phyloP scores from a whole-genome alignment of 139 green algal genomes.

The Tetradesmus lagerheimii region DNA sequence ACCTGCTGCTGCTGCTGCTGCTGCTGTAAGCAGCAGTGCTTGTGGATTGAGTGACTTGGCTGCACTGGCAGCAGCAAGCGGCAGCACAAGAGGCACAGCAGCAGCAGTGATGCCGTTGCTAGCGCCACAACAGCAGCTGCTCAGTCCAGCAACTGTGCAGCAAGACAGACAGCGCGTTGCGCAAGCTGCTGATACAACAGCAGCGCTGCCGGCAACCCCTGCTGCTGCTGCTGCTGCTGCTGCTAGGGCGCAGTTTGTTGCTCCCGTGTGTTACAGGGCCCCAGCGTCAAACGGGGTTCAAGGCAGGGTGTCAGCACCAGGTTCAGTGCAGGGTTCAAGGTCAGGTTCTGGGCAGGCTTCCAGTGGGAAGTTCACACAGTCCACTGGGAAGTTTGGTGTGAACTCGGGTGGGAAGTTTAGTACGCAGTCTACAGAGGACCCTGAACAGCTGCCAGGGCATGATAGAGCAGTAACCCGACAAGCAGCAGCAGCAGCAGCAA shows the following conservation, averaged over 20 bases:
- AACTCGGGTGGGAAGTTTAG: constrained; percentile 27
- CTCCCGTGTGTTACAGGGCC: neutral
- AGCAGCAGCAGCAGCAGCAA: constrained; percentile 25
- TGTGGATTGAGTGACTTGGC: constrained; percentile 29
- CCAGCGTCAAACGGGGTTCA: neutral
- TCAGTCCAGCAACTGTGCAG: neutral
- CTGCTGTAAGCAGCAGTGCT: constrained; percentile 25
- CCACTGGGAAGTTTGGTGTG: neutral
- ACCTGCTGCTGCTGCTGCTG: constrained; percentile 13
- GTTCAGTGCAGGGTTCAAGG: neutral
- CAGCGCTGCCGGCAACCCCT: neutral
- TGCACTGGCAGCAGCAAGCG: constrained; percentile 40
- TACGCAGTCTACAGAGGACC: constrained; percentile 43
- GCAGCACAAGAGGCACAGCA: neutral
- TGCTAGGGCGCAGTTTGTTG: neutral
- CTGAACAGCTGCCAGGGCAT: constrained; percentile 13
- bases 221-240: constrained; percentile 7
- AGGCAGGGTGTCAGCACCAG: neutral
- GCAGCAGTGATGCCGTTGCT: neutral
- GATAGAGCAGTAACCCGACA: constrained; percentile 18
- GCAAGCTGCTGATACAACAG: neutral
- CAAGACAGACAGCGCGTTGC: neutral
- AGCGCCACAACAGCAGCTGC: neutral
- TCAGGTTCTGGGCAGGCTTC: constrained; percentile 2
- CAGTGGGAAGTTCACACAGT: constrained; percentile 15